Evolutionary conservation across 345 rosid species (phyloP), one percentile per base, ranked within the genome.

Genomic region (Hypericum perforatum): DNA sequence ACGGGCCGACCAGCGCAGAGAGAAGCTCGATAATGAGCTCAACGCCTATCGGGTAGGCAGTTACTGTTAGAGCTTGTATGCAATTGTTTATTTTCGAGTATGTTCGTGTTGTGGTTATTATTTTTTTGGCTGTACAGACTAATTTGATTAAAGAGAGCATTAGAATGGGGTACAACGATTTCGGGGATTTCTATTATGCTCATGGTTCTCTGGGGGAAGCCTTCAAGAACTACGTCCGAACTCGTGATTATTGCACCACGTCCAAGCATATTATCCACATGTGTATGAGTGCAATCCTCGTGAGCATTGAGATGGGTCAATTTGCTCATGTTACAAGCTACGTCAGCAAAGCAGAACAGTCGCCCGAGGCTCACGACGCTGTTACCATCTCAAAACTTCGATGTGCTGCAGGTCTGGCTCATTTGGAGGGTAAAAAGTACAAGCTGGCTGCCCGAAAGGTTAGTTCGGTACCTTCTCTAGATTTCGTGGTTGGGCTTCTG

Each of bases 391-490:
- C 97, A 9, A 94, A 94, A 65, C 64, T 94, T 42, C 78, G 81
- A 0, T 89, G 96, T 80, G 96, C 96, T 54, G 85, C 95, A 8
- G 99, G 97, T 7, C 71, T 94, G 81, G 87, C 99, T 58, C 85
- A 85, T 60, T 75, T 94, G 76, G 95, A 89, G 62, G 62, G 75
- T 15, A 89, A 69, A 64, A 94, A 94, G 70, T 94, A 89, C 66
- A 94, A 94, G 73, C 89, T 84, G 60, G 99, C 99, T 69, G 99
- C 99, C 54, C 86, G 96, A 9, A 94, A 86, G 97, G 99, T 89
- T 54, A 57, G 76, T 62, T 49, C 16, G n/a, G 14, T n/a, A n/a
- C n/a, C n/a, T n/a, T 22, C 32, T 22, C 2, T 22, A 1, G 32
- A 22, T 22, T 4, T 22, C 2, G 32, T 22, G 32, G 32, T 22